phyloP scores from a whole-genome alignment of 768 basidiomycete species.

The Mycena vitilis region DNA sequence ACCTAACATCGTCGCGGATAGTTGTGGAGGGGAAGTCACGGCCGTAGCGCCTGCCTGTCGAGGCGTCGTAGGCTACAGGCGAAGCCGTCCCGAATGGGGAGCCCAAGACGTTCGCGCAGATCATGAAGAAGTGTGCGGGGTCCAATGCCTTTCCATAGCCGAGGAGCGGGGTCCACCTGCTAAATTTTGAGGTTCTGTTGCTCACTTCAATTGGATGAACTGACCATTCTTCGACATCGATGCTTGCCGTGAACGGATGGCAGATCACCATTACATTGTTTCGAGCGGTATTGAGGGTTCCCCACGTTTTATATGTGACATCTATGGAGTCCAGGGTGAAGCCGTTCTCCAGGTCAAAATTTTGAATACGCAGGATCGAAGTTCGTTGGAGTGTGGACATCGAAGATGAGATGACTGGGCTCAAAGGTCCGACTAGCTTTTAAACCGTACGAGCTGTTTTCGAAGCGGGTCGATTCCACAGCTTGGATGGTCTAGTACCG shows the following conservation, averaged over 20 bases:
- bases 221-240: slow-evolving; percentile 85
- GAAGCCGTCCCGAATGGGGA: slow-evolving; percentile 96
- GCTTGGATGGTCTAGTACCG: no score
- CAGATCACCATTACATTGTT: slow-evolving; percentile 86
- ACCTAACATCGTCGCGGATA: slow-evolving; percentile 94
- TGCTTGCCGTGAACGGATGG: slow-evolving; percentile 82
- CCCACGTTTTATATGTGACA: slow-evolving; percentile 87
- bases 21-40: slow-evolving; percentile 94
- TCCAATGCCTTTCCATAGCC: slow-evolving; percentile 94
- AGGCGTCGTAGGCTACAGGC: slow-evolving; percentile 83
- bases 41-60: slow-evolving; percentile 81
- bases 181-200: neutral
- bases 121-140: slow-evolving; percentile 85
- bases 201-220: slow-evolving; percentile 33
- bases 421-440: no score
- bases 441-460: no score
- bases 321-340: slow-evolving; percentile 62
- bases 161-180: slow-evolving; percentile 96
- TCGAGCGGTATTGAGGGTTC: slow-evolving; percentile 63
- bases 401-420: no score
- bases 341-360: slow-evolving; percentile 74
- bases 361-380: slow-evolving; percentile 50
- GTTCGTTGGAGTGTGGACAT: neutral
- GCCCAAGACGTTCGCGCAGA: slow-evolving; percentile 93
- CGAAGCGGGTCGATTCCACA: no score